phyloP scores from a whole-genome alignment of 495 filamentous ascomycete species.

The Xylaria intraflava region DNA sequence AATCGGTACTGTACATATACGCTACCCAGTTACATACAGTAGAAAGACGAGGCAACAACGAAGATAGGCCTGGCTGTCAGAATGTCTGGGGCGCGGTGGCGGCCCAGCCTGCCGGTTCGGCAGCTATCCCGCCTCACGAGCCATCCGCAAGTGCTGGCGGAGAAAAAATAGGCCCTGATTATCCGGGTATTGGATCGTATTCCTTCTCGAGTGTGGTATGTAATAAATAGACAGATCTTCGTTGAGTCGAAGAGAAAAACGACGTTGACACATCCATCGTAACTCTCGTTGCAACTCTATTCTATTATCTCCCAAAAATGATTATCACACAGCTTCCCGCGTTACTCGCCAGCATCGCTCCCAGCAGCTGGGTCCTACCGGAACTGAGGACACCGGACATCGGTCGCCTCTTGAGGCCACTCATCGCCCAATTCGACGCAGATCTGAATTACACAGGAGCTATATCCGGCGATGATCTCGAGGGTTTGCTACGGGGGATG shows the following conservation, averaged over 20 bases:
- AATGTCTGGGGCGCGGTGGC: neutral
- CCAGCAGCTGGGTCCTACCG: too few relatives aligned
- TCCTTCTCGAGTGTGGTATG: neutral
- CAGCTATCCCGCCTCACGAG: neutral
- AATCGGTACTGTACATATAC: too few relatives aligned
- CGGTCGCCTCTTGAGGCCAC: neutral
- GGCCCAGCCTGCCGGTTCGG: neutral
- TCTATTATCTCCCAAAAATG: constrained; percentile 5
- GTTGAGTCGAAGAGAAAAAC: neutral
- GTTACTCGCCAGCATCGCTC: neutral
- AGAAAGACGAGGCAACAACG: neutral
- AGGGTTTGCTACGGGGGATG: constrained; percentile 6
- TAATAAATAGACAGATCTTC: constrained; percentile 7
- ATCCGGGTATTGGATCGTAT: too few relatives aligned
- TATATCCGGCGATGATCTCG: constrained; percentile 5
- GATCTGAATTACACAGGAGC: constrained; percentile 7
- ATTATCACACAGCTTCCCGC: neutral
- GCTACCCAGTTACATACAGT: too few relatives aligned
- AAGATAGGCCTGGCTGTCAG: neutral
- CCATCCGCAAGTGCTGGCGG: neutral
- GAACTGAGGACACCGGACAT: constrained; percentile 4
- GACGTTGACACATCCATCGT: neutral
- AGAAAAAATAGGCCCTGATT: too few relatives aligned
- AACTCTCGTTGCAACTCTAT: neutral
- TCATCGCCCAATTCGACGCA: constrained; percentile 7